Conservation (phyloP, 208 protist genomes). For the Tritrichomonas musculus region DNA sequence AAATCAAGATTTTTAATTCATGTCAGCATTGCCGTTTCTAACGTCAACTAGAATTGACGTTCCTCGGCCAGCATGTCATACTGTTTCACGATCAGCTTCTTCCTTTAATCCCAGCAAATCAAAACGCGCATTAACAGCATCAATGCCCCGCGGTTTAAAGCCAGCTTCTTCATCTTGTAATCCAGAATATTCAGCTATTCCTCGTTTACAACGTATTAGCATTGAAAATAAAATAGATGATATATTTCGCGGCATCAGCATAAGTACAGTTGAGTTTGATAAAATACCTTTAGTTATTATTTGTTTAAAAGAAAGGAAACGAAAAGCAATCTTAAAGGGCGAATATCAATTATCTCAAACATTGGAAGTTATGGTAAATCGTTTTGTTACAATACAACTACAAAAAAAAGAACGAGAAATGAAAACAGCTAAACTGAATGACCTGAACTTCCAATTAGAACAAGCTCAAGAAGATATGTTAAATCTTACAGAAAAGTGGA, state of each 20-base stretch:
- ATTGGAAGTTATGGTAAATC: not conserved
- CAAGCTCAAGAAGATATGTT: not conserved
- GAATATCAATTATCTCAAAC: not conserved
- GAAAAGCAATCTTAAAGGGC: not conserved
- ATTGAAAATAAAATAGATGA: not conserved
- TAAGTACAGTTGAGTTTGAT: not conserved
- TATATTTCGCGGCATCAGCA: not conserved
- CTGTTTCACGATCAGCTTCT: too few species aligned
- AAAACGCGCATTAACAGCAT: not conserved
- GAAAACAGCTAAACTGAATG: not conserved
- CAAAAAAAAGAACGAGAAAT: not conserved
- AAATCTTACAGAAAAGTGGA: not conserved
- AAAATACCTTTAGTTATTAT: not conserved
- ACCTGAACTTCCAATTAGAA: not conserved
- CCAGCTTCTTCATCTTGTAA: not conserved
- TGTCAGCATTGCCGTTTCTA: too few species aligned
- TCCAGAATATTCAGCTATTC: not conserved
- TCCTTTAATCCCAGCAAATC: too few species aligned
- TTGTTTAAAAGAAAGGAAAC: not conserved
- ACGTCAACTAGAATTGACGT: too few species aligned
- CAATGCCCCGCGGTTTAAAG: not conserved
- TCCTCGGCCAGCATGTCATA: too few species aligned
- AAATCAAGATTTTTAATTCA: too few species aligned
- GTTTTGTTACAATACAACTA: not conserved
- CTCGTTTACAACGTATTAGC: not conserved